A percentile compares a stretch with the other conserved stretches of the same genome.
Evolutionary conservation across 768 basidiomycete species (phyloP).

Genomic region (Suillus weaverae): DNA sequence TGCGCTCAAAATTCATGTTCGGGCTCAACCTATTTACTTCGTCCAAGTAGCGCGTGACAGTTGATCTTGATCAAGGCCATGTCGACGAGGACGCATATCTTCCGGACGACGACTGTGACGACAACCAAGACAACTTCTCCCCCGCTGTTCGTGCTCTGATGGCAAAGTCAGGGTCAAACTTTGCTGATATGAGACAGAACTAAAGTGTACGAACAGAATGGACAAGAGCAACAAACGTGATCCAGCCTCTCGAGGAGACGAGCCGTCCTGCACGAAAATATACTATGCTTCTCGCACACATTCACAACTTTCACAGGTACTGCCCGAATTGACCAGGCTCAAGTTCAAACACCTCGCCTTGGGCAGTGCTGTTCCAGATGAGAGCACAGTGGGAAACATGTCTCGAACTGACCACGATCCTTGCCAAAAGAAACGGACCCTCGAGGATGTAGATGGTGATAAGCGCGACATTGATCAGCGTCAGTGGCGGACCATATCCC

Average conservation of each 20-base stretch:
- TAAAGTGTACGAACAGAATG: constrained; percentile 18
- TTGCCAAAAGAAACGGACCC: constrained; percentile 19
- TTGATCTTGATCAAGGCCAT: constrained; percentile 24
- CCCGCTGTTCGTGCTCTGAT: constrained; percentile 79
- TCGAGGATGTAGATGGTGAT: constrained; percentile 23
- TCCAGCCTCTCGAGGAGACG: constrained; percentile 31
- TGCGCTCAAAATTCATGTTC: not conserved
- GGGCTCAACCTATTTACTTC: constrained; percentile 1
- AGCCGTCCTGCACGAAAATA: constrained; percentile 75
- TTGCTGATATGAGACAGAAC: constrained; percentile 9
- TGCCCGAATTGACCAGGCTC: constrained; percentile 82
- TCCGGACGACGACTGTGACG: constrained; percentile 50
- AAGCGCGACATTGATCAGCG: constrained; percentile 24
- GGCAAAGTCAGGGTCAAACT: constrained; percentile 55
- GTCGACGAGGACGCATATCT: constrained; percentile 71
- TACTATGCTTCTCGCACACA: constrained; percentile 96
- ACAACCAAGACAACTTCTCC: constrained; percentile 59
- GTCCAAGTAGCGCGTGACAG: constrained; percentile 24
- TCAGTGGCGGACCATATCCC: constrained; percentile 66
- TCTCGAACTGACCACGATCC: not conserved
- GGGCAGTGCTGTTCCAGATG: not conserved
- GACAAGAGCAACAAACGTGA: constrained; percentile 8
- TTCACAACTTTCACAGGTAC: constrained; percentile 89
- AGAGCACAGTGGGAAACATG: constrained; percentile 16
- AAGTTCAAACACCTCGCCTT: constrained; percentile 41